Base-by-base conservation (phyloP, 2,329 filamentous ascomycete genomes). In the Hypoxylon sp. region DNA sequence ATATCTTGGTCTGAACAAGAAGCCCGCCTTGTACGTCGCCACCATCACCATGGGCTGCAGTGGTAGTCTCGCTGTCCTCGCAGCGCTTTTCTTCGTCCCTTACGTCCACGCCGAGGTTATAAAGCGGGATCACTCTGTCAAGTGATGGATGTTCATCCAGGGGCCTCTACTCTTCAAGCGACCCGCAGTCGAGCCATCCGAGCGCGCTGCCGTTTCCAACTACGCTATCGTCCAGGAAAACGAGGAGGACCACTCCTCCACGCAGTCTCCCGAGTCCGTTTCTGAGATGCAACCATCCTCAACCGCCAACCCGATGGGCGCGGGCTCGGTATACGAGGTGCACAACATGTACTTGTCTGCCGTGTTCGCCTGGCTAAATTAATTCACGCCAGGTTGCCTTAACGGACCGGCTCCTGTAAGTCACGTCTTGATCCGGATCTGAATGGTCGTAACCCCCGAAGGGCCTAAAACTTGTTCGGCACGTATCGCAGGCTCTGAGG, bases 151-250 rank as follows among this genome's bases (percentile, higher is more conserved):
- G 71, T 76, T 87, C 69, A 55, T 87, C 71, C 72, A 80, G 57
- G 89, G 89, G 0, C 89, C 89, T 42, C 76, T 86, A 0, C 83
- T 90, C 50, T 83, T 85, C 78, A 79, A 75, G 31, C 89, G 89
- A 45, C 79, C 83, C 0, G 73, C 79, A 17, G 81, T 82, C 17
- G 74, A 77, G 1, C 80, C 83, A 43, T 79, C 80, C 33, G 81
- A 86, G 50, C 63, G 71, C 15, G 84, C 85, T 65, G 74, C 75
- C 3, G 85, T 93, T 9, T 90, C 89, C 72, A 82, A 93, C 79
- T 94, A 93, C 70, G 88, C 88, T 41, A 89, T 93, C 35, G 77
- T 93, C 21, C 89, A 93, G 73, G 78, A 91, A 2, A 81, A 84
- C 0, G 74, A 83, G 0, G 82, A 84, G 1, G 76, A 80, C 2